These are phyloP conservation scores for Prunus davidiana DNA, from an alignment of 306 rosid genomes.

Conservation along the genomic window DNA sequence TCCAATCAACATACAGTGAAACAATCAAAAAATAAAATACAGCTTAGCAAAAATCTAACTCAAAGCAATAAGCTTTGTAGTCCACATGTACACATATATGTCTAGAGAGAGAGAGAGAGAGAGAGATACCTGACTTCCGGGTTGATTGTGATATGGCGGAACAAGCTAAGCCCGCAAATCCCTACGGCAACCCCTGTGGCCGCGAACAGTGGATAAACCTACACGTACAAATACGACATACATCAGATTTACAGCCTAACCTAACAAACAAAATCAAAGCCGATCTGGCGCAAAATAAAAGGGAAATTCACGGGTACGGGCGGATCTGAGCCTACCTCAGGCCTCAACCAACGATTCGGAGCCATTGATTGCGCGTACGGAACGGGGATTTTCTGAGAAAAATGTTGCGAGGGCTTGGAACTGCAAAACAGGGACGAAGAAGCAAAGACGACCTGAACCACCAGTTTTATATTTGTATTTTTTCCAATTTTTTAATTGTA, in stretches of 20 bases:
- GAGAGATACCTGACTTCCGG: conserved; percentile 88
- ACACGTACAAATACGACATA: conserved; percentile 2
- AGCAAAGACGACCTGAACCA: background rate
- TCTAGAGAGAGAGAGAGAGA: background rate
- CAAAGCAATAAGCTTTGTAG: background rate
- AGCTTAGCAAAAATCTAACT: background rate
- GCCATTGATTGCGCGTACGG: conserved; percentile 30
- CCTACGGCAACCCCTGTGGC: conserved; percentile 85
- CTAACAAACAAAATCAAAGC: background rate
- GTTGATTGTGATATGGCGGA: conserved; percentile 74
- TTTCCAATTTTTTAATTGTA: background rate
- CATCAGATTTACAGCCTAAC: background rate
- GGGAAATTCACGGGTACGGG: background rate
- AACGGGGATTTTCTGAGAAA: background rate
- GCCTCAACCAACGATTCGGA: conserved; percentile 74
- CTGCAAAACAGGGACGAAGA: background rate
- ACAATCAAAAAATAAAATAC: background rate
- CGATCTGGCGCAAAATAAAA: background rate
- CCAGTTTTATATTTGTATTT: background rate
- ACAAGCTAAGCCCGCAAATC: conserved; percentile 71
- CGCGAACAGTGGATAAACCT: conserved; percentile 93
- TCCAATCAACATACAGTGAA: background rate
- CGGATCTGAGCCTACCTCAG: conserved; percentile 53
- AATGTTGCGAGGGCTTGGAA: background rate
- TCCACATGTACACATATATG: background rate